Percentiles rank a stretch among this genome's conserved stretches.
These are phyloP conservation scores for Hypoxylon crocopeplum DNA, from an alignment of 495 filamentous ascomycete genomes.

Conservation along the genomic window DNA sequence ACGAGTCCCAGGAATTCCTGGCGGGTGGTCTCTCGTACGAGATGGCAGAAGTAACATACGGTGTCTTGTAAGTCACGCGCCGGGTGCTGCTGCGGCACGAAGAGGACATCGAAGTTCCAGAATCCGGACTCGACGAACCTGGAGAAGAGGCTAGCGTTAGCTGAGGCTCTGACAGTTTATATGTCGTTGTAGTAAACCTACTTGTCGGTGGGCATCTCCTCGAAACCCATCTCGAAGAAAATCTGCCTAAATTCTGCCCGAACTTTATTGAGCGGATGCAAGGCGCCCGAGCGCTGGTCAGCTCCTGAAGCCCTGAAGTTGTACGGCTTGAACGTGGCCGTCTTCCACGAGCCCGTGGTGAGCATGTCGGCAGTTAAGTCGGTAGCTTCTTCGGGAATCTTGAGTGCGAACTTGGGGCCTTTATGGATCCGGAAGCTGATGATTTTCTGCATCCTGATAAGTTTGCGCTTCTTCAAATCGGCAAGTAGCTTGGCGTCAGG, in stretches of 20 bases:
- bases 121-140: constrained; percentile 91
- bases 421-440: constrained; percentile 83
- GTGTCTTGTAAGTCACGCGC: constrained; percentile 97
- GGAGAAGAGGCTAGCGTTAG: constrained; percentile 42
- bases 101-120: constrained; percentile 98
- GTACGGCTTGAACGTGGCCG: constrained; percentile 90
- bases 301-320: constrained; percentile 95
- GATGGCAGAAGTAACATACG: constrained; percentile 9
- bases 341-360: constrained; percentile 79
- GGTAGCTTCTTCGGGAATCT: constrained; percentile 92
- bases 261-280: constrained; percentile 96
- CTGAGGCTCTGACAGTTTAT: constrained; percentile 43
- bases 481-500: constrained; percentile 73
- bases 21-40: no score
- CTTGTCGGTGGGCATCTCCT: constrained; percentile 81
- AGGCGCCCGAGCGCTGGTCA: constrained; percentile 76
- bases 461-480: constrained; percentile 89
- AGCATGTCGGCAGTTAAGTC: constrained; percentile 96
- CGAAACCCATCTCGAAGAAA: constrained; percentile 93
- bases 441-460: constrained; percentile 81
- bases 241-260: constrained; percentile 92
- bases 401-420: constrained; percentile 82
- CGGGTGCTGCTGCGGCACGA: constrained; percentile 96
- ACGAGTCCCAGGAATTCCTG: no score
- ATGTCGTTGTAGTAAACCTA: constrained; percentile 36